phyloP scores from a whole-genome alignment of 2,329 filamentous ascomycete genomes.

The Dryadomyces quercivorus region DNA sequence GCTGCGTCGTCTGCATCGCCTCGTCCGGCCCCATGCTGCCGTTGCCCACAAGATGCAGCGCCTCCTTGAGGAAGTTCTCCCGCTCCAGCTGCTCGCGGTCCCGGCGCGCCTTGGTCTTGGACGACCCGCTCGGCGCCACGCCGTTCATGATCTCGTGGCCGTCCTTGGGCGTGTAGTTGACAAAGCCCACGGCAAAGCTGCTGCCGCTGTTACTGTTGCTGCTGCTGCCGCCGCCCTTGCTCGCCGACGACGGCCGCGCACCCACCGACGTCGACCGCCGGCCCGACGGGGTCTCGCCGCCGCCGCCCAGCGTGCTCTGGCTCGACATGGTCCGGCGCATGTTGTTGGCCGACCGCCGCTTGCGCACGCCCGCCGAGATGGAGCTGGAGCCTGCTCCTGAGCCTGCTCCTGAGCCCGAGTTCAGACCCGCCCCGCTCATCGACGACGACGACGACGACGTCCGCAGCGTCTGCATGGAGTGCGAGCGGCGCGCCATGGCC shows the following conservation, averaged over 20 bases:
- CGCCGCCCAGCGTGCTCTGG: background rate
- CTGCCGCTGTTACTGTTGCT: too few species aligned
- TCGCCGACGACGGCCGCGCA: background rate
- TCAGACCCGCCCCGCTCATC: background rate
- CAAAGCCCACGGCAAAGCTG: constrained; percentile 45
- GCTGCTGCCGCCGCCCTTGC: constrained; percentile 12
- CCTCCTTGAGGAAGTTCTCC: constrained; percentile 52
- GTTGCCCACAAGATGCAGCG: constrained; percentile 44
- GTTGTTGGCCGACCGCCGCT: constrained; percentile 22
- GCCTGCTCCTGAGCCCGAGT: too few species aligned
- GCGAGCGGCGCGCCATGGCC: constrained; percentile 14
- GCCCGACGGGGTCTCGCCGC: background rate
- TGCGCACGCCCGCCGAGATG: constrained; percentile 17
- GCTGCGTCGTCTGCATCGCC: too few species aligned
- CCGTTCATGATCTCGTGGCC: constrained; percentile 69
- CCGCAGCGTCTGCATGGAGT: constrained; percentile 16
- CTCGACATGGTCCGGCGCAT: constrained; percentile 13
- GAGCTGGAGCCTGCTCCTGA: too few species aligned
- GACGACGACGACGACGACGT: background rate
- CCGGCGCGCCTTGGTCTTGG: constrained; percentile 85
- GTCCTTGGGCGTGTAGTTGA: constrained; percentile 82
- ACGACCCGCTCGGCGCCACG: constrained; percentile 81
- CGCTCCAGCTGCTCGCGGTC: constrained; percentile 81
- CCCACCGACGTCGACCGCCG: background rate
- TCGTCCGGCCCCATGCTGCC: background rate